Evolutionary conservation across 148 eudicot species (phyloP), one percentile per base, ranked within the genome.

Genomic region (Hydrangea macrophylla): DNA sequence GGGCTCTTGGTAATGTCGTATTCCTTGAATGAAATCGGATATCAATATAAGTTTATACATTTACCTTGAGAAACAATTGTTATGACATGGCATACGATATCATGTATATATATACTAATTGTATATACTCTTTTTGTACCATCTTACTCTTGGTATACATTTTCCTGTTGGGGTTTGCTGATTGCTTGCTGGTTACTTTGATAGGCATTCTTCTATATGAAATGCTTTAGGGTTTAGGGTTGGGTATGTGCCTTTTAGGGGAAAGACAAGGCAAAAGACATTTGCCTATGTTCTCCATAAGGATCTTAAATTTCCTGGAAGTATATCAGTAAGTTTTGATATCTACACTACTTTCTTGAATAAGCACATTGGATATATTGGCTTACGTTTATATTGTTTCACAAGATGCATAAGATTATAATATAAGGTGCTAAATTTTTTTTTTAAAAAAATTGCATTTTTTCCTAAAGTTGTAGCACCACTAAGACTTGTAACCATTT

Each of bases 201-300:
- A 51, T 68, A 95, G 99, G 99, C 28, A 89, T 95, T 71, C 96
- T 95, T 13, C 65, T 95, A 24, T 95, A 79, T 63, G 99, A 95
- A 79, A 91, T 95, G 99, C 67, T 95, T 2, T 95, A 89, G n/a
- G n/a, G n/a, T n/a, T n/a, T n/a, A n/a, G n/a, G n/a, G n/a, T n/a
- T 63, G 99, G 99, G 45, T 91, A 84, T 71, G 91, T 97, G 26
- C 99, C 99, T 36, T 95, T 95, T 67, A 90, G 99, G 70, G 97
- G 99, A 70, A 91, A 95, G 86, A 89, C 97, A 13, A 89, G 99
- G 86, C 99, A 95, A 80, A 91, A 80, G 80, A 95, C 99, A 33
- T 95, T 95, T 70, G 74, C 97, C 33, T 91, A 91, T 22, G 64
- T 95, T 59, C 91, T 95, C 69, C 93, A 84, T 58, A 95, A 87